These are phyloP conservation scores for Saccharomycopsis fermentans DNA, from an alignment of 805 yeast genomes.

Conservation along the genomic window DNA sequence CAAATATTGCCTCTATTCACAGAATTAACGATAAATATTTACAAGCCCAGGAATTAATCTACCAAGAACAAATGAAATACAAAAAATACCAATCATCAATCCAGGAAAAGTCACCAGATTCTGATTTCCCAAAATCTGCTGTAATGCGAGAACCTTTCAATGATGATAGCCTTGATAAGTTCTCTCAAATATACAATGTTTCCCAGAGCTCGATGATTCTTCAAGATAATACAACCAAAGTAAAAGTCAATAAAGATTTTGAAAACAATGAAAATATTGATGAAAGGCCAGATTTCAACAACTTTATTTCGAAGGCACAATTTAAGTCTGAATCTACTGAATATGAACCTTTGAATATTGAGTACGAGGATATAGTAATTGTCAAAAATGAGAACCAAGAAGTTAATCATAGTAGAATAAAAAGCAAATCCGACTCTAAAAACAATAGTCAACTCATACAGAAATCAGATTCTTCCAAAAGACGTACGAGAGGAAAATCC, in stretches of 20 bases:
- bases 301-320: slow-evolving; percentile 5
- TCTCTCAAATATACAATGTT: neutral
- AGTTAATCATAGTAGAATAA: neutral
- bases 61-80: neutral
- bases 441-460: neutral
- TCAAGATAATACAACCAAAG: slow-evolving; percentile 1
- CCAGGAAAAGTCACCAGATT: neutral
- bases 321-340: slow-evolving; percentile 23
- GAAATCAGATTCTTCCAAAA: slow-evolving; percentile 22
- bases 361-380: slow-evolving; percentile 17
- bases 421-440: neutral
- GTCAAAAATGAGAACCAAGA: neutral
- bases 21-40: neutral
- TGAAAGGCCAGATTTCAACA: neutral
- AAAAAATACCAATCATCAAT: neutral
- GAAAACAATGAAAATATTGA: slow-evolving; percentile 3
- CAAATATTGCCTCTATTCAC: neutral
- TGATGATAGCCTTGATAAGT: neutral
- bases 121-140: neutral
- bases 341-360: slow-evolving; percentile 17
- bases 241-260: neutral
- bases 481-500: slow-evolving; percentile 45
- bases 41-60: neutral
- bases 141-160: neutral
- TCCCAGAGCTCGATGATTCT: neutral